These are phyloP conservation scores for Xylaria acuta DNA, from an alignment of 495 filamentous ascomycete species.

Conservation along the genomic window DNA sequence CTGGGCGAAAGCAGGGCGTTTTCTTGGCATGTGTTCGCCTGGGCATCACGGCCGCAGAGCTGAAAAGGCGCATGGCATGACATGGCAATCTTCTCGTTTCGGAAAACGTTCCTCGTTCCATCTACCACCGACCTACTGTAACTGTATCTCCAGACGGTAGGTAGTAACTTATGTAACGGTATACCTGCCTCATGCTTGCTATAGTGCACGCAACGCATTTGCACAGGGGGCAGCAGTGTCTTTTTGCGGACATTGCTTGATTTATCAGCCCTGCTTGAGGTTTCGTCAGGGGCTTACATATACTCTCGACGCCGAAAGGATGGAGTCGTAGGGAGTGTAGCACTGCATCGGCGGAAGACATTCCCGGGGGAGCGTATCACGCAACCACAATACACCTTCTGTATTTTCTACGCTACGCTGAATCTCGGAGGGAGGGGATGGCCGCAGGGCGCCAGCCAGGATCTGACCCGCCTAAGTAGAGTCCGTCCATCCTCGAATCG, in stretches of 20 bases:
- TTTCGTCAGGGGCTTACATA: slow-evolving; percentile 5
- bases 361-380: background rate
- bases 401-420: background rate
- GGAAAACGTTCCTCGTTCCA: slow-evolving; percentile 18
- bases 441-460: background rate
- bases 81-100: slow-evolving; percentile 12
- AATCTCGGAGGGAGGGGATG: background rate
- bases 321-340: too few species aligned
- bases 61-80: slow-evolving; percentile 12
- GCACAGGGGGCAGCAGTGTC: too few species aligned
- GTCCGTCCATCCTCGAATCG: background rate
- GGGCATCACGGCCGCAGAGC: slow-evolving; percentile 3
- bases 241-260: background rate
- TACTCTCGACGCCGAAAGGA: background rate
- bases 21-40: slow-evolving; percentile 13
- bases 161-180: background rate
- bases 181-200: too few species aligned
- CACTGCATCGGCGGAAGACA: slow-evolving; percentile 7
- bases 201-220: too few species aligned
- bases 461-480: background rate
- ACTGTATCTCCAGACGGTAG: background rate
- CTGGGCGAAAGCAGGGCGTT: slow-evolving; percentile 12
- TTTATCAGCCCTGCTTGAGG: background rate
- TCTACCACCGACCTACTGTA: background rate
- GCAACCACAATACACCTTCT: background rate